Percentiles rank a stretch among this genome's conserved stretches.
These are phyloP conservation scores for Trametes coccinea DNA, from an alignment of 768 basidiomycete species.

Conservation along the genomic window DNA sequence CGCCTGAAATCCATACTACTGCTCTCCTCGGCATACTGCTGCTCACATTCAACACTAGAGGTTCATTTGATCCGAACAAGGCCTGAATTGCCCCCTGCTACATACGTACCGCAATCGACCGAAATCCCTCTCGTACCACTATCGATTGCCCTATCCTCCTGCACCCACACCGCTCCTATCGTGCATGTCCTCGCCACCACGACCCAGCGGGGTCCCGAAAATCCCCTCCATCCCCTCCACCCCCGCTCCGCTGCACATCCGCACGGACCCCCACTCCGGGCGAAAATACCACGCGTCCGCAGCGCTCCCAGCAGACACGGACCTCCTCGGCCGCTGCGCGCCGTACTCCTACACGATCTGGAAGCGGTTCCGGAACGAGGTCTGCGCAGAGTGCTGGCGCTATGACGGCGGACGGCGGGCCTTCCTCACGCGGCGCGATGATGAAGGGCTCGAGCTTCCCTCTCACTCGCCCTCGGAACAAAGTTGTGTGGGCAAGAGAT, in stretches of 20 bases:
- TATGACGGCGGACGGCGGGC: conserved; percentile 46
- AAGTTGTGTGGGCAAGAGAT: not conserved
- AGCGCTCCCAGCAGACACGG: conserved; percentile 18
- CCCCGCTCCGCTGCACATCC: conserved; percentile 16
- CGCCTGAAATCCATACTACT: not conserved
- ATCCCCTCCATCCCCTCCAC: not conserved
- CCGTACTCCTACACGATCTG: conserved; percentile 62
- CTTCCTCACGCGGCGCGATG: conserved; percentile 31
- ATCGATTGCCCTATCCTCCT: no score
- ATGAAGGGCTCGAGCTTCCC: conserved; percentile 16
- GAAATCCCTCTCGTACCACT: no score
- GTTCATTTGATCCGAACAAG: no score
- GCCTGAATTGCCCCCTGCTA: no score
- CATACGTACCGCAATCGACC: no score
- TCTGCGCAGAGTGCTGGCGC: conserved; percentile 64
- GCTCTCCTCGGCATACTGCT: not conserved
- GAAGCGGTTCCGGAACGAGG: conserved; percentile 64
- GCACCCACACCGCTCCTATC: no score
- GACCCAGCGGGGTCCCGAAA: not conserved
- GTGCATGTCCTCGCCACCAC: not conserved
- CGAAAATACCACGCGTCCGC: conserved; percentile 27
- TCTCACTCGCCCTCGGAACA: not conserved
- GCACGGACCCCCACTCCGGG: conserved; percentile 22
- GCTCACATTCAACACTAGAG: no score
- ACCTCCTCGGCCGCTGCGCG: conserved; percentile 29